These are phyloP conservation scores for Phytophthora sojae DNA, from an alignment of 352 stramenopile genomes.

Conservation along the genomic window DNA sequence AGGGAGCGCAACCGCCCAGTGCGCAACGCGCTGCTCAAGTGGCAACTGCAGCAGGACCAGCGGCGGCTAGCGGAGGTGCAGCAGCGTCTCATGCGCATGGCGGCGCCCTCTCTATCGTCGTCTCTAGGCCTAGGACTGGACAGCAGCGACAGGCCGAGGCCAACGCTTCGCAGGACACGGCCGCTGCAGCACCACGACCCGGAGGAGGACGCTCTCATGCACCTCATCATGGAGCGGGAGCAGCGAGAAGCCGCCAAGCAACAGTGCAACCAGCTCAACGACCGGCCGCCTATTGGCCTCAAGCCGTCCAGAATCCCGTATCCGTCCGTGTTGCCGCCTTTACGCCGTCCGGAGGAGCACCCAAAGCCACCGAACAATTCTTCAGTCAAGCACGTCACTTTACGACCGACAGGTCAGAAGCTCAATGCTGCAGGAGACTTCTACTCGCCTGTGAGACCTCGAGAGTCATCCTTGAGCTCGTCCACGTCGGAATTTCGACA, in stretches of 20 bases:
- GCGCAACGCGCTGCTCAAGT: conserved; percentile 40
- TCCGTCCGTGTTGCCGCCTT: conserved; percentile 20
- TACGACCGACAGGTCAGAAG: conserved; percentile 27
- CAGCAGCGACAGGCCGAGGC: conserved; percentile 5
- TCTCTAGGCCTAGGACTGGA: not conserved
- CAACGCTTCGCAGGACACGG: conserved; percentile 10
- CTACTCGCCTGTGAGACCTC: conserved; percentile 44
- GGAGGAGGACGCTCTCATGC: conserved; percentile 57
- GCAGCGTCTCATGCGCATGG: conserved; percentile 32
- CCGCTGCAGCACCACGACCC: conserved; percentile 17
- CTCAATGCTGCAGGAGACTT: conserved; percentile 43
- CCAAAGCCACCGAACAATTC: conserved; percentile 14
- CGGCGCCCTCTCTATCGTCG: conserved; percentile 17
- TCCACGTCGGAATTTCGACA: conserved; percentile 28
- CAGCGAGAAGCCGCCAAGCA: conserved; percentile 15
- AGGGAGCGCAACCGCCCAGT: conserved; percentile 27
- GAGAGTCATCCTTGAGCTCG: conserved; percentile 15
- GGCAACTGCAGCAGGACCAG: conserved; percentile 38
- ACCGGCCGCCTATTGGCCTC: not conserved
- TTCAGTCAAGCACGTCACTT: conserved; percentile 11
- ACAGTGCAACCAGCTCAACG: conserved; percentile 21
- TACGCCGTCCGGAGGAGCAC: conserved; percentile 8
- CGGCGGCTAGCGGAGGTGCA: conserved; percentile 27
- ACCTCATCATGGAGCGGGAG: conserved; percentile 48
- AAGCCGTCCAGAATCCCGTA: conserved; percentile 17